Conservation (phyloP, 257 asterid genomes). For the Ajuga chamaepitys region DNA sequence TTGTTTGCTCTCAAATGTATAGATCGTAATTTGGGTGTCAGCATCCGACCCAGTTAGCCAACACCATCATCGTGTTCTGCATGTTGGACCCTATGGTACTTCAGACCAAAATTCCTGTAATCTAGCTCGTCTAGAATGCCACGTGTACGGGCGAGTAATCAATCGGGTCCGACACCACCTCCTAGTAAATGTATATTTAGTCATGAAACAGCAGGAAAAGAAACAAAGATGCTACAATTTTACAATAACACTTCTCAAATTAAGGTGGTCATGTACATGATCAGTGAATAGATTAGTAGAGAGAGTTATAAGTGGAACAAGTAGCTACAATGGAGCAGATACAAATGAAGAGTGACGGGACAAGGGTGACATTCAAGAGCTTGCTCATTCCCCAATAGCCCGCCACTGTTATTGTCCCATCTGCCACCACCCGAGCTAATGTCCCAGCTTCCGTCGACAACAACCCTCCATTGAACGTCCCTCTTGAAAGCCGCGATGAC, state of each 20-base stretch:
- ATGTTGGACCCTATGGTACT: no score
- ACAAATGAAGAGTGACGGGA: constrained; percentile 59
- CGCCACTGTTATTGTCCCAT: constrained; percentile 52
- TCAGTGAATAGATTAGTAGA: constrained; percentile 23
- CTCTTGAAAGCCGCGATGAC: constrained; percentile 65
- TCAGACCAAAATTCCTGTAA: no score
- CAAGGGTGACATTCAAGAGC: constrained; percentile 46
- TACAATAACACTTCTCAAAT: background rate
- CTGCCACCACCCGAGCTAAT: constrained; percentile 63
- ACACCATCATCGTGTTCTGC: no score
- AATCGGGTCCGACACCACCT: no score
- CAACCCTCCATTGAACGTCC: constrained; percentile 65
- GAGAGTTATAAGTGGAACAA: constrained; percentile 54
- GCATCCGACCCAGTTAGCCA: no score
- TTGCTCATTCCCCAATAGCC: constrained; percentile 56
- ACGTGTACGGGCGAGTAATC: no score
- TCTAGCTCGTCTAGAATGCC: no score
- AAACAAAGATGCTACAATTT: no score
- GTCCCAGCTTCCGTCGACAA: constrained; percentile 79
- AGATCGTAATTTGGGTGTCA: no score
- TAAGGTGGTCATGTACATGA: constrained; percentile 14
- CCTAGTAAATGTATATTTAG: no score
- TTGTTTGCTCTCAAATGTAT: no score
- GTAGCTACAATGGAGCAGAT: constrained; percentile 52
- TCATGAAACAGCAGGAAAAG: no score